phyloP scores from a whole-genome alignment of 495 filamentous ascomycete genomes.

The Cudoniella acicularis region DNA sequence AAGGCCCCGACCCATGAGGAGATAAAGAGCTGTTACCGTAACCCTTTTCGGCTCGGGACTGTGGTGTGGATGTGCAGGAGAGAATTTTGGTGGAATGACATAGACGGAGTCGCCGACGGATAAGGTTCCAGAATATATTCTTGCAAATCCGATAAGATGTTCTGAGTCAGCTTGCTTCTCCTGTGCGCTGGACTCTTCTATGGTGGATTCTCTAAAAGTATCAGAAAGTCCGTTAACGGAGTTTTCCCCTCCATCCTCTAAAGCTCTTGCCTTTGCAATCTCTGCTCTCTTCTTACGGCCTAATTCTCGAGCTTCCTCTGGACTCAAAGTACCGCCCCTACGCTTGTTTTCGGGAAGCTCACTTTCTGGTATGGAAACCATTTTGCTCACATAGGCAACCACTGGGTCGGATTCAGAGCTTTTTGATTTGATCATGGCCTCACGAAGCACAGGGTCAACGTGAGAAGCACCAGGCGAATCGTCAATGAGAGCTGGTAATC shows the following conservation, averaged over 20 bases:
- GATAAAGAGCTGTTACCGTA: constrained; percentile 83
- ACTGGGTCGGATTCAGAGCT: constrained; percentile 65
- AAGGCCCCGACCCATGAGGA: constrained; percentile 90
- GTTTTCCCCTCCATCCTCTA: constrained; percentile 29
- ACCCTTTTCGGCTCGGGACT: constrained; percentile 77
- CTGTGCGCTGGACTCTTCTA: constrained; percentile 45
- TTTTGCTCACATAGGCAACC: constrained; percentile 96
- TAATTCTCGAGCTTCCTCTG: constrained; percentile 84
- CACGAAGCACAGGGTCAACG: constrained; percentile 62
- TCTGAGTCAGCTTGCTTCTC: constrained; percentile 67
- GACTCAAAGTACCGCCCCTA: constrained; percentile 61
- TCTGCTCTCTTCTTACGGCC: constrained; percentile 86
- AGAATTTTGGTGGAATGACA: constrained; percentile 88
- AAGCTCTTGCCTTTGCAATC: constrained; percentile 69
- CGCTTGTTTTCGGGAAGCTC: constrained; percentile 80
- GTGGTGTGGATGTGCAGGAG: constrained; percentile 71
- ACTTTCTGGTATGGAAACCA: constrained; percentile 91
- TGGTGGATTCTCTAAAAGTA: constrained; percentile 45
- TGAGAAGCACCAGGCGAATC: constrained; percentile 73
- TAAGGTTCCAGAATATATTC: constrained; percentile 87
- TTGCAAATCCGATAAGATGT: constrained; percentile 89
- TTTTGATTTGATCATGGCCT: constrained; percentile 80
- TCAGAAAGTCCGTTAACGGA: constrained; percentile 45
- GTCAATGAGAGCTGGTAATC: constrained; percentile 74
- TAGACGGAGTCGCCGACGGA: constrained; percentile 88